These are phyloP conservation scores for Caryopteris hybrid DNA, from an alignment of 305 asterid species.

Conservation along the genomic window DNA sequence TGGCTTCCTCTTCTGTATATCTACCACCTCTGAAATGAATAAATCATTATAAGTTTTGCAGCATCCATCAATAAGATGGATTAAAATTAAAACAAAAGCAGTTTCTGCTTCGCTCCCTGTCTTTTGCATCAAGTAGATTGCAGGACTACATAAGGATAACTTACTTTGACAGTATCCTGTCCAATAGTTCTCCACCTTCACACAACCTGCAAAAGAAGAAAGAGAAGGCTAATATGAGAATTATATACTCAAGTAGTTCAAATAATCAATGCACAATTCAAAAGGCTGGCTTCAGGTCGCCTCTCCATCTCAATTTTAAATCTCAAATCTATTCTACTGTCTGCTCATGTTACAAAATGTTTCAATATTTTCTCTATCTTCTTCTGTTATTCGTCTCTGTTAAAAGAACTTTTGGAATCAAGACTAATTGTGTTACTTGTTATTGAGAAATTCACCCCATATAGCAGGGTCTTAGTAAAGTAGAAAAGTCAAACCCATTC, in stretches of 20 bases:
- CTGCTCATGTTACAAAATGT: slow-evolving; percentile 1
- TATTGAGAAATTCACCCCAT: too few relatives aligned
- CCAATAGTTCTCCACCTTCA: slow-evolving; percentile 98
- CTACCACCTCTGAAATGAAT: slow-evolving; percentile 77
- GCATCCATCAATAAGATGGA: slow-evolving; percentile 25
- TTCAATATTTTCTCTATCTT: not conserved
- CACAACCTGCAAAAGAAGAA: slow-evolving; percentile 58
- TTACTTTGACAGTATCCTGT: slow-evolving; percentile 81
- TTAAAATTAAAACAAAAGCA: slow-evolving; percentile 1
- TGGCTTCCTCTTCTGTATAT: slow-evolving; percentile 87
- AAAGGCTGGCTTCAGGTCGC: not conserved
- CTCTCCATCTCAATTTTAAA: not conserved
- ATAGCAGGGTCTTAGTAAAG: not conserved
- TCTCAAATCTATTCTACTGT: not conserved
- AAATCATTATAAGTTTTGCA: slow-evolving; percentile 24
- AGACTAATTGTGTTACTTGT: too few relatives aligned
- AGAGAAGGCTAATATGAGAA: slow-evolving; percentile 4
- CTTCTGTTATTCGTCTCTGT: too few relatives aligned
- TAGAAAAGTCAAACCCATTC: not conserved
- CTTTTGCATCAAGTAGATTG: not conserved
- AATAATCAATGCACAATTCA: too few relatives aligned
- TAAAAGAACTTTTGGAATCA: too few relatives aligned
- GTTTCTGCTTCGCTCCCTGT: not conserved
- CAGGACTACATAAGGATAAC: slow-evolving; percentile 6
- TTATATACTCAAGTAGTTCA: slow-evolving; percentile 4